Evolutionary conservation across 257 asterid genomes (phyloP), one percentile per base, ranked within the genome.

Genomic region (Cordia subcordata): DNA sequence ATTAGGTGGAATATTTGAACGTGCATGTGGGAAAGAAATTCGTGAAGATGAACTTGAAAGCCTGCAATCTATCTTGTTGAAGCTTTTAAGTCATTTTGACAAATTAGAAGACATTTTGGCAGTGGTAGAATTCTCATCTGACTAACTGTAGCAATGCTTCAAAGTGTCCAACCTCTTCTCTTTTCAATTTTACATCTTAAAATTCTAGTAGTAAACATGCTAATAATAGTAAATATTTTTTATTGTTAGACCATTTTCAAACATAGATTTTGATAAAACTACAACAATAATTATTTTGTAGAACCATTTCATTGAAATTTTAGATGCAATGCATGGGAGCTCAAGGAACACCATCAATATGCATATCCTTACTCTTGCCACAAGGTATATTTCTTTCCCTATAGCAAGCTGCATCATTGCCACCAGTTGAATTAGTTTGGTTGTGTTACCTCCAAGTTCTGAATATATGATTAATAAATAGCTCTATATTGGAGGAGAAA

Each of bases 271-370:
- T 27, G 35, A 3, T 27, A 27, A 27, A 27, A 27, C 35, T 27
- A 27, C 35, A 27, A 45, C 17, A 47, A 21, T 63, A 44, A 19
- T 67, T 46, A 65, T 74, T 69, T 72, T 86, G 86, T 70, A 90
- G 97, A 80, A 78, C 77, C 96, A 84, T 78, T 90, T 90, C 54
- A 49, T 77, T 65, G 93, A 84, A 67, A 86, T 90, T 72, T 72
- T 90, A 73, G 88, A 85, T 63, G 45, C 73, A 84, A 79, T 75
- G 89, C 78, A 64, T 61, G 97, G 96, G 82, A 79, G 85, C 78
- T 68, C 93, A 69, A 82, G 90, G 81, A 82, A 76, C 77, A 67
- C 72, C 33, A 62, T 87, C 76, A 78, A 72, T 60, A 57, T 73
- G 67, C 85, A 72, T 61, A 69, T 90, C 65, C 97, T 90, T 68